Evolutionary conservation across 179 eudicot genomes (phyloP).

Genomic region (Spinacia oleracea): DNA sequence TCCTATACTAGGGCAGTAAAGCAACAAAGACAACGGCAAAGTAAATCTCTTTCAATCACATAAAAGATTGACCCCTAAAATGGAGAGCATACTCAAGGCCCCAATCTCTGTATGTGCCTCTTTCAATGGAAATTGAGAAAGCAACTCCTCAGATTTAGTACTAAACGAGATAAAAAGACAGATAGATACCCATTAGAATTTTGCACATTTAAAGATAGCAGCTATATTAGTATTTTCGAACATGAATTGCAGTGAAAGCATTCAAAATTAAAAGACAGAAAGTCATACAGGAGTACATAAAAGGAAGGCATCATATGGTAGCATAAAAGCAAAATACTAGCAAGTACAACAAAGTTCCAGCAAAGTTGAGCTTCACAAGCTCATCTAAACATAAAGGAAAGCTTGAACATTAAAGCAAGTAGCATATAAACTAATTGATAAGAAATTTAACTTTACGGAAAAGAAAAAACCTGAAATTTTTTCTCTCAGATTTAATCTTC

Average conservation of each 20-base stretch:
- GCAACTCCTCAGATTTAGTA: slow-evolving; percentile 18
- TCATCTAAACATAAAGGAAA: slow-evolving; percentile 34
- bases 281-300: slow-evolving; percentile 26
- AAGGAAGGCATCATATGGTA: slow-evolving; percentile 37
- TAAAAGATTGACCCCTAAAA: slow-evolving; percentile 30
- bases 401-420: slow-evolving; percentile 30
- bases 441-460: slow-evolving; percentile 28
- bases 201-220: slow-evolving; percentile 6
- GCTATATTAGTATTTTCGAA: not conserved
- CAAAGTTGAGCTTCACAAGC: slow-evolving; percentile 41
- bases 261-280: slow-evolving; percentile 11
- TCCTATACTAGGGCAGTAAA: slow-evolving; percentile 27
- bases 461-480: slow-evolving; percentile 44
- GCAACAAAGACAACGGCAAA: slow-evolving; percentile 28
- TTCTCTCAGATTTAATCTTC: slow-evolving; percentile 48
- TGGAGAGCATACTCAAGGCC: slow-evolving; percentile 17
- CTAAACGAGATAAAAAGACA: slow-evolving; percentile 9
- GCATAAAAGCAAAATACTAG: slow-evolving; percentile 12
- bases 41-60: slow-evolving; percentile 30
- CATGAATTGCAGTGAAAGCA: slow-evolving; percentile 9
- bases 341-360: slow-evolving; percentile 28
- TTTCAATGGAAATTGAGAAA: slow-evolving; percentile 33
- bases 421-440: slow-evolving; percentile 23
- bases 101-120: slow-evolving; percentile 17
- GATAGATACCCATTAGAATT: not conserved